Conservation (phyloP, 1,284 basidiomycete species). For the Apiotrichum domesticum region DNA sequence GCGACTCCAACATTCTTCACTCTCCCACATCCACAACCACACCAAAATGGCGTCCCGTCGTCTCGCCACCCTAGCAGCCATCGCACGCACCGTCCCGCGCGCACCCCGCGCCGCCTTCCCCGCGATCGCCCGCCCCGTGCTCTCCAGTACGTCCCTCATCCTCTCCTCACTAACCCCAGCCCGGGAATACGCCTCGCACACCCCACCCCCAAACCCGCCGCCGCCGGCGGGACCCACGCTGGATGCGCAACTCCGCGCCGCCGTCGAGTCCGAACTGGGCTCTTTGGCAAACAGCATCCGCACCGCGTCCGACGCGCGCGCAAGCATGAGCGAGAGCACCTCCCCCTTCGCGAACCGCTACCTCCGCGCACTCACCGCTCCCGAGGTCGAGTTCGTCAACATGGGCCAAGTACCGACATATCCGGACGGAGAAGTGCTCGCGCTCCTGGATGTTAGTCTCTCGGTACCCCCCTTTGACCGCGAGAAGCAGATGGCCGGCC, state of each 20-base stretch:
- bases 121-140: no score
- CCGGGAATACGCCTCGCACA: background rate
- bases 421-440: conserved; percentile 7
- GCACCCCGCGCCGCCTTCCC: no score
- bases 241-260: conserved; percentile 5
- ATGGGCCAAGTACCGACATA: conserved; percentile 15
- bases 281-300: background rate
- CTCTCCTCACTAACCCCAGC: background rate
- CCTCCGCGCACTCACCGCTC: conserved; percentile 7
- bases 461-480: background rate
- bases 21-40: no score
- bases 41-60: no score
- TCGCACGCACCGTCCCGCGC: no score
- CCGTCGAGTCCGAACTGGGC: conserved; percentile 7
- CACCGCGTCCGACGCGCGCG: background rate
- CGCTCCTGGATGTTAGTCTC: conserved; percentile 13
- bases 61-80: no score
- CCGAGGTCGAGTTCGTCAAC: conserved; percentile 15
- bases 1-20: no score
- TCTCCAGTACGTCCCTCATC: no score
- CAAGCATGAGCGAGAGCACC: no score
- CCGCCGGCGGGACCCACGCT: background rate
- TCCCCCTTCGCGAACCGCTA: background rate
- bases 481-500: conserved; percentile 1
- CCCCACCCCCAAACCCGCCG: background rate